These are phyloP conservation scores for Neovahlkampfia damariscottae DNA, from an alignment of 78 protist genomes.

Conservation along the genomic window DNA sequence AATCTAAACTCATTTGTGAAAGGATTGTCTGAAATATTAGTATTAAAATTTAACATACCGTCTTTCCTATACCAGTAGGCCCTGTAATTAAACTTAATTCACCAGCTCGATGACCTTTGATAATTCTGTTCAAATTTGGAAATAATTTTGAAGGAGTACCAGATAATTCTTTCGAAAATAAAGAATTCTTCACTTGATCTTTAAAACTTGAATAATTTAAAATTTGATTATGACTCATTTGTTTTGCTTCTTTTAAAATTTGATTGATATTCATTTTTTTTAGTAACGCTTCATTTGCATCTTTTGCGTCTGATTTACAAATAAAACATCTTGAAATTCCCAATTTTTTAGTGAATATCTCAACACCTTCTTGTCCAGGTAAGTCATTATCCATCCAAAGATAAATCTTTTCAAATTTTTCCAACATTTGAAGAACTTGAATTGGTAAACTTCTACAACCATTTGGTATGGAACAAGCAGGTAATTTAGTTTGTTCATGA, in stretches of 20 bases:
- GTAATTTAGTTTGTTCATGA: constrained; percentile 42
- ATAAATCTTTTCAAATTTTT: constrained; percentile 39
- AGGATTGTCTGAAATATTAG: too few relatives aligned
- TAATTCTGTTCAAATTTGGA: constrained; percentile 29
- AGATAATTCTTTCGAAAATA: constrained; percentile 30
- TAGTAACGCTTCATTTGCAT: constrained; percentile 56
- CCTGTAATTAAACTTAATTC: constrained; percentile 68
- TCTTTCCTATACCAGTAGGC: constrained; percentile 63
- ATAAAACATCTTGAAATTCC: constrained; percentile 34
- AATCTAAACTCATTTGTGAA: constrained; percentile 51
- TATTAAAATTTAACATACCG: too few relatives aligned
- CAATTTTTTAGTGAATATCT: constrained; percentile 45
- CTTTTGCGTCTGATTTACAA: constrained; percentile 24
- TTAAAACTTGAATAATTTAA: constrained; percentile 24
- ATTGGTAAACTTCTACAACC: constrained; percentile 47
- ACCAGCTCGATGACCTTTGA: constrained; percentile 67
- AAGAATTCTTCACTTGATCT: constrained; percentile 15
- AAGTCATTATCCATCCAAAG: constrained; percentile 67
- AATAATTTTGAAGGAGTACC: constrained; percentile 33
- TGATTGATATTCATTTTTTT: constrained; percentile 14
- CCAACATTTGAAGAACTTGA: constrained; percentile 31
- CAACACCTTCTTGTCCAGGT: constrained; percentile 51
- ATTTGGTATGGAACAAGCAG: constrained; percentile 63
- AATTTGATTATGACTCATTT: constrained; percentile 48
- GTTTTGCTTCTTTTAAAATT: constrained; percentile 19